These are phyloP conservation scores for Orbilia ellipsospora DNA, from an alignment of 2,329 filamentous ascomycete species.

Conservation along the genomic window DNA sequence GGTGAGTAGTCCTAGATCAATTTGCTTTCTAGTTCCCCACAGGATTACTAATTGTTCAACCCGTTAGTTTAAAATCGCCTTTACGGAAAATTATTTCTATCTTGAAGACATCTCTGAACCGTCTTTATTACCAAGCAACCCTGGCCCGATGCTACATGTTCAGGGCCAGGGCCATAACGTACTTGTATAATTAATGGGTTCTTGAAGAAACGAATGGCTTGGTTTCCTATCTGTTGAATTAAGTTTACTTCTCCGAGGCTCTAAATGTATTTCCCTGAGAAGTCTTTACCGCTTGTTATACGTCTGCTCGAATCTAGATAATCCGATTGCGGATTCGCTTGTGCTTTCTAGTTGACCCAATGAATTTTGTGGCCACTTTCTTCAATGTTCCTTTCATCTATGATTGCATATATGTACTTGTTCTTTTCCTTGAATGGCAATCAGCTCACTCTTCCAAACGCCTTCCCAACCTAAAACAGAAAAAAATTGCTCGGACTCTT, in stretches of 20 bases:
- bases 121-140: slow-evolving; percentile 10
- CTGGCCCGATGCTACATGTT: slow-evolving; percentile 12
- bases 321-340: too few relatives aligned
- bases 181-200: slow-evolving; percentile 21
- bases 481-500: too few relatives aligned
- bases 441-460: slow-evolving; percentile 30
- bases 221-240: too few relatives aligned
- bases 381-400: too few relatives aligned
- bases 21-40: neutral
- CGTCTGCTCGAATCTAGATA: too few relatives aligned
- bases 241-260: too few relatives aligned
- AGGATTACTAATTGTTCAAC: neutral
- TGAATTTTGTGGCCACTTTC: too few relatives aligned
- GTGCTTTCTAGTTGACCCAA: too few relatives aligned
- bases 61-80: slow-evolving; percentile 42
- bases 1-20: slow-evolving; percentile 65
- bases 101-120: slow-evolving; percentile 37
- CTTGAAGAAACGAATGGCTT: neutral
- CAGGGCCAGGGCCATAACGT: slow-evolving; percentile 50
- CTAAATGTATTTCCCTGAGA: too few relatives aligned
- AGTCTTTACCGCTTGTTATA: too few relatives aligned
- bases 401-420: too few relatives aligned
- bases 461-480: slow-evolving; percentile 24
- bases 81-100: slow-evolving; percentile 42
- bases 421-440: slow-evolving; percentile 17